phyloP scores from a whole-genome alignment of 257 asterid genomes.

The Solanum pinnatisectum region DNA sequence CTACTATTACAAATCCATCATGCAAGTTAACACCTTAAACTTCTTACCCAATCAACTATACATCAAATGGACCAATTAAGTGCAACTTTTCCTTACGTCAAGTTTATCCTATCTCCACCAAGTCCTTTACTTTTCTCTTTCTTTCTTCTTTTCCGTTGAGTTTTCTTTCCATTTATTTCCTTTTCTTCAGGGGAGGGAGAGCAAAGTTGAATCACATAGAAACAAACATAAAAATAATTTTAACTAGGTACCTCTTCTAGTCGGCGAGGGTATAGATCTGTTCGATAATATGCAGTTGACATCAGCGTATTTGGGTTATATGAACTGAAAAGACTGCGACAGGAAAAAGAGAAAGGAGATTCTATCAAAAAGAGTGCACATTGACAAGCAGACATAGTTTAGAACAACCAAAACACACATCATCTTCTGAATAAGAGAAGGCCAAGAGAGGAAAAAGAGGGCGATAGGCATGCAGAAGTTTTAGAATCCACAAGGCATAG shows the following conservation, averaged over 20 bases:
- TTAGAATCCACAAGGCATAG: neutral
- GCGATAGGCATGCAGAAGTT: neutral
- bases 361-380: neutral
- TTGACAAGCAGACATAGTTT: neutral
- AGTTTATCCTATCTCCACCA: neutral
- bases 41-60: neutral
- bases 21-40: neutral
- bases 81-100: neutral
- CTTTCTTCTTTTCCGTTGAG: neutral
- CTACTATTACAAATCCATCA: neutral
- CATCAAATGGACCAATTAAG: neutral
- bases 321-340: constrained; percentile 77
- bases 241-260: constrained; percentile 57
- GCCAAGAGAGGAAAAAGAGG: neutral
- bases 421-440: neutral
- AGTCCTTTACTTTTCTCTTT: neutral
- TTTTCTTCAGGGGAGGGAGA: neutral
- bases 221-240: constrained; percentile 6
- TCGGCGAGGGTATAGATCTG: constrained; percentile 60
- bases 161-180: neutral
- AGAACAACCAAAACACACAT: neutral
- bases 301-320: constrained; percentile 66
- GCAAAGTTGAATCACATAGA: neutral
- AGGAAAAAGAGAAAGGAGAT: neutral
- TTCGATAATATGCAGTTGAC: constrained; percentile 87